Conservation (phyloP, 768 basidiomycete genomes). For the Macrolepiota albuminosa region DNA sequence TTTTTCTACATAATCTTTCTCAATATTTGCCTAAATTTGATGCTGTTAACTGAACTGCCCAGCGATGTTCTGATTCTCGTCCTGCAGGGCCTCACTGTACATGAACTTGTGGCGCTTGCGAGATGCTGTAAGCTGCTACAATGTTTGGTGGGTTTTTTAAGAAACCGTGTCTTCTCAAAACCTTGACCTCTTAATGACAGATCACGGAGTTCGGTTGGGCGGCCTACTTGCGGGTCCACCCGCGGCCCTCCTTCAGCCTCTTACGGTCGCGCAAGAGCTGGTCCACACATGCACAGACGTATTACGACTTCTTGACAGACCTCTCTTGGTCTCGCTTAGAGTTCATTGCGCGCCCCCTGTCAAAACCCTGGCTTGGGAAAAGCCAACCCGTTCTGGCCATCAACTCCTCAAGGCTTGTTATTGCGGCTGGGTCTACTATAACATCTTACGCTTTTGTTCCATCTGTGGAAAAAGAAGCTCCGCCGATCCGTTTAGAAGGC, state of each 20-base stretch:
- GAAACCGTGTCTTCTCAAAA: neutral
- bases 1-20: neutral
- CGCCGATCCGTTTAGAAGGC: slow-evolving; percentile 45
- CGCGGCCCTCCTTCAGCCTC: slow-evolving; percentile 52
- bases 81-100: slow-evolving; percentile 37
- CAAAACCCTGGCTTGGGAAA: slow-evolving; percentile 52
- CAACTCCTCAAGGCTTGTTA: slow-evolving; percentile 48
- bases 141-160: slow-evolving; percentile 36
- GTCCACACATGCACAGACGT: slow-evolving; percentile 38
- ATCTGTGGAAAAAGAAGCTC: slow-evolving; percentile 26
- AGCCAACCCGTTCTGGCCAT: slow-evolving; percentile 54
- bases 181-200: slow-evolving; percentile 26
- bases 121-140: slow-evolving; percentile 34
- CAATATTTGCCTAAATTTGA: slow-evolving; percentile 10
- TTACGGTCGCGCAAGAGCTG: slow-evolving; percentile 37
- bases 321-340: slow-evolving; percentile 41
- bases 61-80: slow-evolving; percentile 53
- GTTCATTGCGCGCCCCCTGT: slow-evolving; percentile 64
- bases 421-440: slow-evolving; percentile 56
- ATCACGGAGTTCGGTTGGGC: slow-evolving; percentile 62
- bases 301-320: slow-evolving; percentile 52
- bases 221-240: slow-evolving; percentile 42
- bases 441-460: slow-evolving; percentile 50
- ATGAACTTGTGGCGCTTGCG: slow-evolving; percentile 39
- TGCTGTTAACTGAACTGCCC: slow-evolving; percentile 36